phyloP scores from a whole-genome alignment of 306 rosid species.

The Prosopis cineraria region DNA sequence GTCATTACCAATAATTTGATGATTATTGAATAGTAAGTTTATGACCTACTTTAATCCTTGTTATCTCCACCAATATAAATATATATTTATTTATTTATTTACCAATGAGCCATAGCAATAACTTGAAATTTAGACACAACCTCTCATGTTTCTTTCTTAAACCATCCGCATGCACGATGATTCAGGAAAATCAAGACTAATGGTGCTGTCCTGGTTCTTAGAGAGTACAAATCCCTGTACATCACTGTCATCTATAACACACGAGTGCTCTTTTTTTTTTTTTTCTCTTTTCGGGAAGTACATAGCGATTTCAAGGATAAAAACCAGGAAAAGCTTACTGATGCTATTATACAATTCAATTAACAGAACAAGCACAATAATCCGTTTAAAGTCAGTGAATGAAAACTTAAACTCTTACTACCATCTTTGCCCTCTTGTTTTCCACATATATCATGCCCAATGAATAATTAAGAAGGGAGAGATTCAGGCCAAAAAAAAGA shows the following conservation, averaged over 20 bases:
- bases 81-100: too few relatives aligned
- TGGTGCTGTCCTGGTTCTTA: too few relatives aligned
- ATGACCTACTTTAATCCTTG: not conserved
- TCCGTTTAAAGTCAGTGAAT: not conserved
- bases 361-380: not conserved
- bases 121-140: not conserved
- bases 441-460: not conserved
- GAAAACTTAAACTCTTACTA: not conserved
- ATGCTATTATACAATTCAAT: slow-evolving; percentile 2
- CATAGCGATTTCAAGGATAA: not conserved
- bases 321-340: not conserved
- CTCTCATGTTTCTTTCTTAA: not conserved
- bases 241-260: too few relatives aligned
- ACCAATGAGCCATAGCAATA: not conserved
- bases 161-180: not conserved
- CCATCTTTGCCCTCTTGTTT: not conserved
- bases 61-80: not conserved
- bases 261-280: too few relatives aligned
- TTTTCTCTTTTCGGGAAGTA: too few relatives aligned
- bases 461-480: not conserved
- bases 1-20: not conserved
- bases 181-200: not conserved
- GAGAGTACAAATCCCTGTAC: too few relatives aligned
- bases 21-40: not conserved
- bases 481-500: too few relatives aligned